A percentile compares a stretch with the other conserved stretches of the same genome.
Evolutionary conservation across 495 filamentous ascomycete species (phyloP).

Genomic region (Xylaria palmicola): DNA sequence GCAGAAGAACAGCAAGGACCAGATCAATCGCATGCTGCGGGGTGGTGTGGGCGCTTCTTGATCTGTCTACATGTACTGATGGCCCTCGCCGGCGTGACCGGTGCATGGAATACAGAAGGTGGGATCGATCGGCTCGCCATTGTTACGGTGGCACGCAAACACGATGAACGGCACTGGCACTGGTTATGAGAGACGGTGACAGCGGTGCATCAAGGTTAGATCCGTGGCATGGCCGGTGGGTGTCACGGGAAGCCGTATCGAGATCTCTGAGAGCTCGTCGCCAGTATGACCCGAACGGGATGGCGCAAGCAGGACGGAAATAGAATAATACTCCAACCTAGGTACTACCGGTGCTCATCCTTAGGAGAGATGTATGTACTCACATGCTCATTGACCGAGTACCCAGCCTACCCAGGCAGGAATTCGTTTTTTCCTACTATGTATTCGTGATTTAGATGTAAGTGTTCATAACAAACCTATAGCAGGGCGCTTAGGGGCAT

Average conservation of each 20-base stretch:
- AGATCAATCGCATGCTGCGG: slow-evolving; percentile 76
- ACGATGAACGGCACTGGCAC: not conserved
- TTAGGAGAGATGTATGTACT: no score
- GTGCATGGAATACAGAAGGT: not conserved
- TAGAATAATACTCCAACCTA: no score
- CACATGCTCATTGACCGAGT: no score
- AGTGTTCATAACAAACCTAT: not conserved
- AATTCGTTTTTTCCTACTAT: no score
- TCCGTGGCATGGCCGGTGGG: not conserved
- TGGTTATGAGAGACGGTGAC: not conserved
- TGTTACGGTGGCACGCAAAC: slow-evolving; percentile 1
- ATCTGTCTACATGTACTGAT: not conserved
- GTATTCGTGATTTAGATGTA: not conserved
- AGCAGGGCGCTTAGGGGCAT: not conserved
- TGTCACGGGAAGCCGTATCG: not conserved
- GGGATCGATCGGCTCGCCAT: not conserved
- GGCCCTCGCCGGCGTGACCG: not conserved
- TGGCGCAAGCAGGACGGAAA: no score
- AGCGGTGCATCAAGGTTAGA: not conserved
- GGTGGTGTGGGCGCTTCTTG: slow-evolving; percentile 24
- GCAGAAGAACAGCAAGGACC: slow-evolving; percentile 84
- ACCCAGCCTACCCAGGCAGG: no score
- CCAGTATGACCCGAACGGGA: not conserved
- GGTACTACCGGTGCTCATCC: no score
- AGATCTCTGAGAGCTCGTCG: not conserved